Evolutionary conservation across 2,329 filamentous ascomycete species (phyloP).

Genomic region (Colletotrichum sp.): DNA sequence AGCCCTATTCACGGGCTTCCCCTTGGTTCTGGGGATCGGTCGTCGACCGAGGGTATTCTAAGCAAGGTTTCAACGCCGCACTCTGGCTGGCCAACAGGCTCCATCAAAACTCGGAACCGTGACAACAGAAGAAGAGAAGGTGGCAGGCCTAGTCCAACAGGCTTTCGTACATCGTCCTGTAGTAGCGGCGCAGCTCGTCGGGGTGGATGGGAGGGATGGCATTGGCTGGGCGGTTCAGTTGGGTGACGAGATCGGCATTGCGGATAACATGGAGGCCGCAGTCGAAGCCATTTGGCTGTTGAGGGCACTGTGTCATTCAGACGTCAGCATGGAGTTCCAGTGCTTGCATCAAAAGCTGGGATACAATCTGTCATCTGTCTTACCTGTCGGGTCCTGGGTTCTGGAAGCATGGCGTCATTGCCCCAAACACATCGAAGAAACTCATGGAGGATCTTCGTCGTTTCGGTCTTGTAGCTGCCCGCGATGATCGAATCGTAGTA

Average conservation of each 20-base stretch:
- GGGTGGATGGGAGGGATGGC: not conserved
- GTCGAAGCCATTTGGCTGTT: not conserved
- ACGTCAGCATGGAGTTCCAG: not conserved
- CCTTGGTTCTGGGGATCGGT: too few relatives aligned
- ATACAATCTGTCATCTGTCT: not conserved
- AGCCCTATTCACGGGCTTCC: too few relatives aligned
- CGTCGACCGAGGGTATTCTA: not conserved
- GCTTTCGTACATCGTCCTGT: not conserved
- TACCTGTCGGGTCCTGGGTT: accelerated
- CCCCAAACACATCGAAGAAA: not conserved
- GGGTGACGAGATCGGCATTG: not conserved
- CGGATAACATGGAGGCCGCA: not conserved
- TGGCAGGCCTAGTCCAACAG: not conserved
- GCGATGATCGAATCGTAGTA: not conserved
- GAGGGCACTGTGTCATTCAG: not conserved
- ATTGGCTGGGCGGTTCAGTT: not conserved
- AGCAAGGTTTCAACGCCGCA: not conserved
- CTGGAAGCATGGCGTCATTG: not conserved
- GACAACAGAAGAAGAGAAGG: not conserved
- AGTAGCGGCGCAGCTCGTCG: not conserved
- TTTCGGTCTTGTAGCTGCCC: not conserved
- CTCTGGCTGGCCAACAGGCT: not conserved
- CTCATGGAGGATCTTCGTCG: not conserved
- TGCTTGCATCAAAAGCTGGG: not conserved
- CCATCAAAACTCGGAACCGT: accelerated